Evolutionary conservation across 495 filamentous ascomycete genomes (phyloP).

Genomic region (Lasiosphaeris hirsuta): DNA sequence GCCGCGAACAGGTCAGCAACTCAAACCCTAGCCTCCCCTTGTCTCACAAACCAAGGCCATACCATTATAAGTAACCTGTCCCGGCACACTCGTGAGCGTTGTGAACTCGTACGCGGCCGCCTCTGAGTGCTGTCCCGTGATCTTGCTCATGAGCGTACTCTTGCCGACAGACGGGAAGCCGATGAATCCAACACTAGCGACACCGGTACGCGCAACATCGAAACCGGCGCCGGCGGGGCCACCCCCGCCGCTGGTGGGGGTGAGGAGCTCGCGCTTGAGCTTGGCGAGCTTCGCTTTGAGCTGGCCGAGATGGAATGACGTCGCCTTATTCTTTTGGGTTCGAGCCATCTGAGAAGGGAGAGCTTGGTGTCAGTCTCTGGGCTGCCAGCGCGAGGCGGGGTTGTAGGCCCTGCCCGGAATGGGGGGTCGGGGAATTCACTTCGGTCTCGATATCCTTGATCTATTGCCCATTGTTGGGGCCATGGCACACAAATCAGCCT

Average conservation of each 20-base stretch:
- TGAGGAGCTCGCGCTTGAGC: conserved; percentile 91
- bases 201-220: conserved; percentile 96
- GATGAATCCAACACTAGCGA: conserved; percentile 84
- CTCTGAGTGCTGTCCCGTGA: conserved; percentile 97
- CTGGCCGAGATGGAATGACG: conserved; percentile 82
- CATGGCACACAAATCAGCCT: conserved; percentile 13
- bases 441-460: conserved; percentile 98
- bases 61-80: conserved; percentile 93
- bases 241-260: conserved; percentile 75
- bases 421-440: conserved; percentile 42
- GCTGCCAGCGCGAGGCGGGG: no score
- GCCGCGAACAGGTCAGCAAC: background rate
- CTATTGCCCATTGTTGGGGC: conserved; percentile 42
- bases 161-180: conserved; percentile 97
- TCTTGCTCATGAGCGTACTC: conserved; percentile 89
- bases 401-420: no score
- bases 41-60: conserved; percentile 6
- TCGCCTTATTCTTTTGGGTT: conserved; percentile 98
- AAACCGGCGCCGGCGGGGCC: conserved; percentile 82
- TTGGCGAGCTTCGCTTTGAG: conserved; percentile 98
- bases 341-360: conserved; percentile 71
- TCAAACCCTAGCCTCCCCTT: background rate
- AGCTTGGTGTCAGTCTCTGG: no score
- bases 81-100: conserved; percentile 93
- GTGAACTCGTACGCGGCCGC: conserved; percentile 98